Conservation (phyloP, 2,329 filamentous ascomycete genomes). For the Stemphylium lycopersici region DNA sequence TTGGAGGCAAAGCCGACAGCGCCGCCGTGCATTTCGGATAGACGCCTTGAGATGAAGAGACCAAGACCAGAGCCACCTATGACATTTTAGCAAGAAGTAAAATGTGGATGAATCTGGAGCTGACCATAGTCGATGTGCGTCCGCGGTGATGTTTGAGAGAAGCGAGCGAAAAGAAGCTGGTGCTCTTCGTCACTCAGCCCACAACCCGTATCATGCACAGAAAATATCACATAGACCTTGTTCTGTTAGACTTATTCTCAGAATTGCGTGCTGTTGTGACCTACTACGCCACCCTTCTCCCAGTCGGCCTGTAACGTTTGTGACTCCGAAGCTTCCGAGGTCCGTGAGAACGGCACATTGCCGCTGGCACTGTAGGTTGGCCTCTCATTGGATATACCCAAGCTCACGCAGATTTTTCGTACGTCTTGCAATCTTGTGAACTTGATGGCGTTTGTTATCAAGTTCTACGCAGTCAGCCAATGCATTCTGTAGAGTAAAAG, state of each 20-base stretch:
- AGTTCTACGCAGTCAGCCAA: constrained; percentile 30
- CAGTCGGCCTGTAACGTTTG: constrained; percentile 39
- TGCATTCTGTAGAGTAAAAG: too few species aligned
- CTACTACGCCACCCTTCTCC: constrained; percentile 34
- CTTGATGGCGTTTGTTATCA: constrained; percentile 55
- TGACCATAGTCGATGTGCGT: constrained; percentile 46
- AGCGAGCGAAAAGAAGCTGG: constrained; percentile 41
- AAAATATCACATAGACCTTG: constrained; percentile 46
- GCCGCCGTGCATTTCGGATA: constrained; percentile 42
- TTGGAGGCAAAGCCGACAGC: constrained; percentile 36
- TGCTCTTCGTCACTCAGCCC: constrained; percentile 49
- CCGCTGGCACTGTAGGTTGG: constrained; percentile 43
- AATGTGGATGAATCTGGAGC: accelerated
- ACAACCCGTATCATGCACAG: constrained; percentile 49
- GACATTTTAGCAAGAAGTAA: background rate
- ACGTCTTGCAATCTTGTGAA: constrained; percentile 49
- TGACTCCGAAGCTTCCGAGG: constrained; percentile 16
- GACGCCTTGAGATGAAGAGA: constrained; percentile 38
- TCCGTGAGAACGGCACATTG: constrained; percentile 17
- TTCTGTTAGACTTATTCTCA: constrained; percentile 3
- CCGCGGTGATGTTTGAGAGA: constrained; percentile 40
- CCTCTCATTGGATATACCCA: constrained; percentile 39
- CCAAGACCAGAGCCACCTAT: constrained; percentile 39
- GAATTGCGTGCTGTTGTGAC: background rate
- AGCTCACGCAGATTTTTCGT: constrained; percentile 46